A percentile compares a stretch with the other conserved stretches of the same genome.
phyloP scores from a whole-genome alignment of 2,329 filamentous ascomycete genomes.

The Byssothecium circinans region DNA sequence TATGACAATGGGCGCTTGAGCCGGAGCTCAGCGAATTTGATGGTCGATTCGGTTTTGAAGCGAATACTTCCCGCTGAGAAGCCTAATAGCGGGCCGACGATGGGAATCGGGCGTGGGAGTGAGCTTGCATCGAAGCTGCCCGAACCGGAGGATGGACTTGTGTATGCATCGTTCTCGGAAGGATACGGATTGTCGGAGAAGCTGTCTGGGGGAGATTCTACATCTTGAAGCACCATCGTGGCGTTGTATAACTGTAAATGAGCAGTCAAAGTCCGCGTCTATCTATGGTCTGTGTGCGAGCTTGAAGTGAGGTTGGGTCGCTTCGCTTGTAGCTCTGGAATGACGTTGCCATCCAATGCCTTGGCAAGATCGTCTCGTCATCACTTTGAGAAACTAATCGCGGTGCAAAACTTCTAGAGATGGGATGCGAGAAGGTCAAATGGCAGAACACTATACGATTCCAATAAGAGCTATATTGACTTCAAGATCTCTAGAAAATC shows the following conservation, averaged over 20 bases:
- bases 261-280: constrained; percentile 25
- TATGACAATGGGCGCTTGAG: constrained; percentile 37
- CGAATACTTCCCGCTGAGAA: constrained; percentile 29
- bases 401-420: no score
- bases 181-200: constrained; percentile 35
- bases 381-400: no score
- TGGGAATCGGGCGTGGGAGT: constrained; percentile 42
- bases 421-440: no score
- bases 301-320: constrained; percentile 4
- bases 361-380: neutral
- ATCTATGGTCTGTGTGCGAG: no score
- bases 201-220: constrained; percentile 33
- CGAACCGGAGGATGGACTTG: constrained; percentile 20
- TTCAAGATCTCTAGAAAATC: neutral
- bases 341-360: no score
- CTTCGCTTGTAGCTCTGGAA: no score
- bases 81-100: constrained; percentile 35
- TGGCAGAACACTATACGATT: neutral
- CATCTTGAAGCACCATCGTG: constrained; percentile 48
- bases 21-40: constrained; percentile 33
- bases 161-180: constrained; percentile 44
- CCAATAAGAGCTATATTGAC: neutral
- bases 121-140: constrained; percentile 41
- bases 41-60: constrained; percentile 34
- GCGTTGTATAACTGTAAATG: constrained; percentile 7